phyloP scores from a whole-genome alignment of 108 stramenopile genomes.

The Cyclotella baltica region DNA sequence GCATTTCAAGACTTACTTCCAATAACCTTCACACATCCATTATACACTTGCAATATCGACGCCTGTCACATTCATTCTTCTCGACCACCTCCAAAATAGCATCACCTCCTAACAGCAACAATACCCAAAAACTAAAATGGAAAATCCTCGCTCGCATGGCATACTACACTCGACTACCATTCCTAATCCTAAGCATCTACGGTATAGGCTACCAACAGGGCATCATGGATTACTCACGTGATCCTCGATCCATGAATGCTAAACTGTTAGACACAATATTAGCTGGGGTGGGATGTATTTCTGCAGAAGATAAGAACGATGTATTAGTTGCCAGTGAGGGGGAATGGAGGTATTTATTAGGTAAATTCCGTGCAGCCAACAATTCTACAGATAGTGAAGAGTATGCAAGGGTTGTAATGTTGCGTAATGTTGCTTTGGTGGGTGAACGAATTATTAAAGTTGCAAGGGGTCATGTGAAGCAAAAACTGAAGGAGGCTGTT shows the following conservation, averaged over 20 bases:
- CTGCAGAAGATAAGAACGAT: constrained; percentile 32
- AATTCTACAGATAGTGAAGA: constrained; percentile 22
- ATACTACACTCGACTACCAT: constrained; percentile 63
- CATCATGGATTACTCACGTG: constrained; percentile 64
- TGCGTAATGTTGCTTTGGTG: constrained; percentile 49
- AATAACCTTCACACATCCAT: too few relatives aligned
- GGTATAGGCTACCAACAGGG: constrained; percentile 82
- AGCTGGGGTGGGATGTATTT: constrained; percentile 49
- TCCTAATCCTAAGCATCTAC: constrained; percentile 70
- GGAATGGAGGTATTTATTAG: constrained; percentile 44
- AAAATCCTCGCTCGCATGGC: constrained; percentile 43
- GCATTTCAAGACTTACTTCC: too few relatives aligned
- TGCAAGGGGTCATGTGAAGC: constrained; percentile 70
- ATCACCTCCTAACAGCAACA: constrained; percentile 8
- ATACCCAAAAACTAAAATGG: constrained; percentile 29
- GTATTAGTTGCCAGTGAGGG: constrained; percentile 52
- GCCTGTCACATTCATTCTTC: neutral
- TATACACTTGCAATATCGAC: too few relatives aligned
- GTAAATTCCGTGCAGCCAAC: constrained; percentile 20
- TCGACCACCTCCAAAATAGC: neutral
- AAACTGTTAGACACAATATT: constrained; percentile 45
- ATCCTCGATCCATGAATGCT: constrained; percentile 37
- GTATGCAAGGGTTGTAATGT: constrained; percentile 36
- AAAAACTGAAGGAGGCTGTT: constrained; percentile 59
- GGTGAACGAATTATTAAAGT: constrained; percentile 82